Evolutionary conservation across 148 eudicot species (phyloP).

Genomic region (Agrostemma githago): DNA sequence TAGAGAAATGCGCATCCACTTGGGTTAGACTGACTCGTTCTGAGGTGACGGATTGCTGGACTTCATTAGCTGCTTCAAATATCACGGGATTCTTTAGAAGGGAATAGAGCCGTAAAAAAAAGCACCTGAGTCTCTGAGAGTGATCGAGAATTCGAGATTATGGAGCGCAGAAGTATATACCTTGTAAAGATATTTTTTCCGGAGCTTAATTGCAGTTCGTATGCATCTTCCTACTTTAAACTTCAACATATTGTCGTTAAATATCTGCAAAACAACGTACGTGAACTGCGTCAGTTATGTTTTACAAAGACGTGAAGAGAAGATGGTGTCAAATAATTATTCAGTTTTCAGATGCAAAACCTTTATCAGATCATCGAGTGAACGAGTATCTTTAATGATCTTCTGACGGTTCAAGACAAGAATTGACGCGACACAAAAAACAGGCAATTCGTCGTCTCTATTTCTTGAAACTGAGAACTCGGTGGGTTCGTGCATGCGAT

Average conservation of each 20-base stretch:
- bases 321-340: neutral
- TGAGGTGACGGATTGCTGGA: conserved; percentile 12
- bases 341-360: conserved; percentile 24
- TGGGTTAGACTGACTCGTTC: neutral
- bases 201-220: conserved; percentile 81
- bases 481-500: conserved; percentile 37
- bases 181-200: conserved; percentile 89
- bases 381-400: conserved; percentile 69
- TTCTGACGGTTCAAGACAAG: conserved; percentile 77
- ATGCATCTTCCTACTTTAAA: conserved; percentile 87
- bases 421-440: conserved; percentile 89
- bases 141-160: neutral
- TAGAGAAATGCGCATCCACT: conserved; percentile 1
- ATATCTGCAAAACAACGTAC: conserved; percentile 53
- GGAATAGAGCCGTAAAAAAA: too few species aligned
- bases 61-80: conserved; percentile 13
- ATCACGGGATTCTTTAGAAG: too few species aligned
- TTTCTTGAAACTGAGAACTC: conserved; percentile 45
- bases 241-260: conserved; percentile 82
- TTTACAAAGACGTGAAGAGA: neutral
- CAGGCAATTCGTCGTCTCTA: conserved; percentile 80
- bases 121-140: too few species aligned
- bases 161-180: conserved; percentile 26
- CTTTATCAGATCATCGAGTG: conserved; percentile 96
- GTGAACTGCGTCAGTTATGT: neutral